Evolutionary conservation across 257 asterid genomes (phyloP), one percentile per base, ranked within the genome.

Genomic region (Capsicum baccatum): DNA sequence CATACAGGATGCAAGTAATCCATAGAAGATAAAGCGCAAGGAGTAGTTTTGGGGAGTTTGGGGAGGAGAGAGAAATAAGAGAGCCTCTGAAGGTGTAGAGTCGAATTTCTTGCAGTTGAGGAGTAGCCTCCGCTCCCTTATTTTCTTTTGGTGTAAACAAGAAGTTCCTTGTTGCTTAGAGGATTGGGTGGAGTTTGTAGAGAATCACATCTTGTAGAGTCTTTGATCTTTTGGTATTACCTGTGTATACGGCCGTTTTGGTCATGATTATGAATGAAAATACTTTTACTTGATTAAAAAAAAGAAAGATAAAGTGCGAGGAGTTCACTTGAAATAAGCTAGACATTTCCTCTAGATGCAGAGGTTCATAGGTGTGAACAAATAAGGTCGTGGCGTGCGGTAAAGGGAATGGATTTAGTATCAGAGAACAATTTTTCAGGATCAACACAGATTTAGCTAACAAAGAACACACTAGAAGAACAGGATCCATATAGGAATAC

Each of bases 301-400:
- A 26, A 26, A 26, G 26, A 26, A 26, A 26, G 26, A 26, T 26
- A 26, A 26, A 26, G 26, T 26, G 26, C 26, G 21, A 76, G 48
- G 76, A 68, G 62, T 17, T 74, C 47, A 11, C 47, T 74, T 21
- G 81, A 76, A 48, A 52, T 52, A 26, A 15, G 52, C 19, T 76
- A 76, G 21, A 14, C 48, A 50, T 13, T 7, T 52, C 63, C 81
- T 76, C 81, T 76, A 76, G 81, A 52, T 76, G 81, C 81, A 76
- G 26, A 76, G 81, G 44, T 52, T 14, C 63, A 26, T 54, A 21
- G 26, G 48, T 13, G 47, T 0, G 9, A 35, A 26, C 6, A 74
- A 14, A 26, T 14, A 76, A 21, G 48, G 64, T 76, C 42, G 26
- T 76, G 81, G 63, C 26, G 26, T 52, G 81, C 54, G 81, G 62